phyloP scores from a whole-genome alignment of 2,329 filamentous ascomycete species.

The Calonectria ilicicola region DNA sequence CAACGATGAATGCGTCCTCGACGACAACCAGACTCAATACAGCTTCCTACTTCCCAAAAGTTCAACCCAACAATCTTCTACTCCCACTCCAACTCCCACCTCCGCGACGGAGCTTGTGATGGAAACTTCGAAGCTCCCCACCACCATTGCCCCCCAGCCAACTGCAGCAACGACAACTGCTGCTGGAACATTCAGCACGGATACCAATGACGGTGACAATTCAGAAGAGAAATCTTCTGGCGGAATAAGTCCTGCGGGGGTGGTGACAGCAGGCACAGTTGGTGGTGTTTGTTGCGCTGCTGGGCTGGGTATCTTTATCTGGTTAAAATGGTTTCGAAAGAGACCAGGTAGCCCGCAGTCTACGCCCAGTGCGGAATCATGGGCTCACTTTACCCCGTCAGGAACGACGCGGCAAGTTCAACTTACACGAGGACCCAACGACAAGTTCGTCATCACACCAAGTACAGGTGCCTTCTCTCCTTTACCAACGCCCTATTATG shows the following conservation, averaged over 20 bases:
- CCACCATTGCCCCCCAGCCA: constrained; percentile 15
- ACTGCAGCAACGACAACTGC: constrained; percentile 20
- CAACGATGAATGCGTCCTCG: constrained; percentile 31
- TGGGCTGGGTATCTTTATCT: constrained; percentile 39
- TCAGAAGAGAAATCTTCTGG: constrained; percentile 18
- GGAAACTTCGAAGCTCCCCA: constrained; percentile 35
- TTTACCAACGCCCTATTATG: constrained; percentile 8
- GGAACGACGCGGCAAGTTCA: constrained; percentile 33
- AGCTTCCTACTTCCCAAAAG: constrained; percentile 33
- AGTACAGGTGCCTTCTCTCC: constrained; percentile 37
- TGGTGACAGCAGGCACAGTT: constrained; percentile 38
- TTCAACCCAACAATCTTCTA: constrained; percentile 10
- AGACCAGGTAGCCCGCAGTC: constrained; percentile 7
- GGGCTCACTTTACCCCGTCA: constrained; percentile 36
- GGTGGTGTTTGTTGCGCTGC: constrained; percentile 38
- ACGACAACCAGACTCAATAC: constrained; percentile 37
- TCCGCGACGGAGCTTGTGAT: constrained; percentile 21
- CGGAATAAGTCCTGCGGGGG: constrained; percentile 32
- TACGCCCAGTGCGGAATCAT: constrained; percentile 23
- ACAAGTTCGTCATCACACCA: constrained; percentile 42
- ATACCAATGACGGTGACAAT: background rate
- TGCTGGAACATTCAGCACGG: constrained; percentile 21
- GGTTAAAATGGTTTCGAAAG: constrained; percentile 42
- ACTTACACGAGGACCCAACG: constrained; percentile 37
- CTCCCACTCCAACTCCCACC: background rate